Evolutionary conservation across 768 basidiomycete species (phyloP).

Genomic region (Mycena kentingensis): DNA sequence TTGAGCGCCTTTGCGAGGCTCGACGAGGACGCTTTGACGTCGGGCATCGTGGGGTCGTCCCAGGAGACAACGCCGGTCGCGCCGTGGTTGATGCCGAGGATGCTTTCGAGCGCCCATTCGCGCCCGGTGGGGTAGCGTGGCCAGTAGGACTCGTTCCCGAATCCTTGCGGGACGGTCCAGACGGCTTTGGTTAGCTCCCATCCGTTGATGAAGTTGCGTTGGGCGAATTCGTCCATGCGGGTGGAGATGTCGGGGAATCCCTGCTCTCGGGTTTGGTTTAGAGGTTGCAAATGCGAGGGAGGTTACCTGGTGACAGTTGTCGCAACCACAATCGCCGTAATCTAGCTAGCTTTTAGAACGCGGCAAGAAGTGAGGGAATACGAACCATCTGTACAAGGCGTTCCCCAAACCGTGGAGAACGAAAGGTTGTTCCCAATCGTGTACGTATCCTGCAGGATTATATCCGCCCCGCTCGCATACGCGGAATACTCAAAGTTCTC

Average conservation of each 20-base stretch:
- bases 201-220: conserved; percentile 61
- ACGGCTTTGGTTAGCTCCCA: conserved; percentile 71
- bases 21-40: conserved; percentile 57
- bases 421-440: conserved; percentile 63
- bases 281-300: too few relatives aligned
- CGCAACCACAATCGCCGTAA: conserved; percentile 74
- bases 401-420: conserved; percentile 61
- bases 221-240: conserved; percentile 65
- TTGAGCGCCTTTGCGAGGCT: conserved; percentile 47
- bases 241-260: conserved; percentile 69
- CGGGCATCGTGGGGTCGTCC: conserved; percentile 53
- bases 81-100: conserved; percentile 72
- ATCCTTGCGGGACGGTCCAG: conserved; percentile 83
- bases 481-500: conserved; percentile 63
- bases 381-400: conserved; percentile 52
- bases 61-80: conserved; percentile 54
- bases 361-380: not conserved
- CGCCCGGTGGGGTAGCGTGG: conserved; percentile 62
- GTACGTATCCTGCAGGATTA: conserved; percentile 71
- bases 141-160: conserved; percentile 69
- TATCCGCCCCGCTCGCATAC: conserved; percentile 65
- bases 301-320: conserved; percentile 72
- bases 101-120: conserved; percentile 67
- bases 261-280: too few relatives aligned
- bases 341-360: conserved; percentile 27